Evolutionary conservation across 176 grass and related monocot genomes (phyloP).

Genomic region (barley (Hordeum vulgare)): DNA sequence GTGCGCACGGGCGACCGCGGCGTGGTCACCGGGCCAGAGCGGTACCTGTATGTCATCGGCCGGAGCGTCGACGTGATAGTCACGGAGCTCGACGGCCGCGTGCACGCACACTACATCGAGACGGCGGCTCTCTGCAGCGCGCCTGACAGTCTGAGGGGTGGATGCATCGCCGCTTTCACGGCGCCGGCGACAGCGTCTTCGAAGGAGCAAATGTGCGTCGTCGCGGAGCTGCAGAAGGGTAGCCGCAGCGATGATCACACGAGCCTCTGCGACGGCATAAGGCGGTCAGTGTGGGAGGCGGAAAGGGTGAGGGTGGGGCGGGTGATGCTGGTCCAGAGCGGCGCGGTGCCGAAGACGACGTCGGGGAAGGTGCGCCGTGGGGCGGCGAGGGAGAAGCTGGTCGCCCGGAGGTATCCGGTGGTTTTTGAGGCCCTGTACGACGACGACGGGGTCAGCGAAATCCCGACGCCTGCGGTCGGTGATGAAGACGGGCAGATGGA

Average conservation of each 20-base stretch:
- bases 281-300: slow-evolving; percentile 8
- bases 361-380: slow-evolving; percentile 56
- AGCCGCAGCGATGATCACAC: background rate
- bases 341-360: slow-evolving; percentile 48
- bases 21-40: slow-evolving; percentile 15
- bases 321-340: slow-evolving; percentile 34
- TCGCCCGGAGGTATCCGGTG: slow-evolving; percentile 13
- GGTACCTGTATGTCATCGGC: slow-evolving; percentile 43
- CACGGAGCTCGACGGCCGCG: background rate
- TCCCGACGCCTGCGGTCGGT: background rate
- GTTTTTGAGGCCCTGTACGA: slow-evolving; percentile 29
- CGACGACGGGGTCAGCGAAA: background rate
- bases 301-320: slow-evolving; percentile 23
- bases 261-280: slow-evolving; percentile 27
- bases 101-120: slow-evolving; percentile 52
- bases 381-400: slow-evolving; percentile 34
- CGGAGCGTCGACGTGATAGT: slow-evolving; percentile 19
- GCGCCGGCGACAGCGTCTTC: background rate
- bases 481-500: background rate
- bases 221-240: slow-evolving; percentile 30
- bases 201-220: slow-evolving; percentile 1
- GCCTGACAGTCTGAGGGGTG: slow-evolving; percentile 18
- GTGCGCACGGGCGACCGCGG: slow-evolving; percentile 53
- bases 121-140: background rate
- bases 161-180: slow-evolving; percentile 33